These are phyloP conservation scores for Phialocephala sp. DNA, from an alignment of 2,329 filamentous ascomycete species.

Conservation along the genomic window DNA sequence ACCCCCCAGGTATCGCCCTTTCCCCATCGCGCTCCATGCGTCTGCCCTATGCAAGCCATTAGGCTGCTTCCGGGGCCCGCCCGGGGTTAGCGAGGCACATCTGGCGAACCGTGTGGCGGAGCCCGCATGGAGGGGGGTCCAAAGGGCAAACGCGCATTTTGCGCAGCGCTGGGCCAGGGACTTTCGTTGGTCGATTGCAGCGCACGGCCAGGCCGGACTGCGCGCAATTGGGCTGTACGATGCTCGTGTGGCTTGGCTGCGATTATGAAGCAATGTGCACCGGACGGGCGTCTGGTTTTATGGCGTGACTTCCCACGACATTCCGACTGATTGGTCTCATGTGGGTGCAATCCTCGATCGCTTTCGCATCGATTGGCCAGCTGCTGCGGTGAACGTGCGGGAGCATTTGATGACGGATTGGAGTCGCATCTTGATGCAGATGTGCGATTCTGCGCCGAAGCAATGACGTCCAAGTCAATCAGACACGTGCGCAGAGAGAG, in stretches of 20 bases:
- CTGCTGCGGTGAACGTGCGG: no score
- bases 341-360: not conserved
- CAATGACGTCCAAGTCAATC: no score
- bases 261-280: not conserved
- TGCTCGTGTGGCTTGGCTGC: not conserved
- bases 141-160: not conserved
- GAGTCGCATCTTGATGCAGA: no score
- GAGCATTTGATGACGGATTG: no score
- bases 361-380: no score
- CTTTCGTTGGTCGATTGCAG: not conserved
- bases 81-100: not conserved
- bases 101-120: conserved; percentile 6
- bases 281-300: not conserved
- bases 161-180: not conserved
- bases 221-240: not conserved
- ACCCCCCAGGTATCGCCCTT: not conserved
- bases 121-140: not conserved
- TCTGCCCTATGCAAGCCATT: not conserved
- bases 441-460: no score
- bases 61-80: not conserved
- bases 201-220: not conserved
- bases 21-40: conserved; percentile 1
- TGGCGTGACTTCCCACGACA: not conserved
- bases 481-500: no score
- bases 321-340: not conserved